A percentile compares a stretch with the other conserved stretches of the same genome.
phyloP scores from a whole-genome alignment of 768 basidiomycete genomes.

The Inosperma sp. region DNA sequence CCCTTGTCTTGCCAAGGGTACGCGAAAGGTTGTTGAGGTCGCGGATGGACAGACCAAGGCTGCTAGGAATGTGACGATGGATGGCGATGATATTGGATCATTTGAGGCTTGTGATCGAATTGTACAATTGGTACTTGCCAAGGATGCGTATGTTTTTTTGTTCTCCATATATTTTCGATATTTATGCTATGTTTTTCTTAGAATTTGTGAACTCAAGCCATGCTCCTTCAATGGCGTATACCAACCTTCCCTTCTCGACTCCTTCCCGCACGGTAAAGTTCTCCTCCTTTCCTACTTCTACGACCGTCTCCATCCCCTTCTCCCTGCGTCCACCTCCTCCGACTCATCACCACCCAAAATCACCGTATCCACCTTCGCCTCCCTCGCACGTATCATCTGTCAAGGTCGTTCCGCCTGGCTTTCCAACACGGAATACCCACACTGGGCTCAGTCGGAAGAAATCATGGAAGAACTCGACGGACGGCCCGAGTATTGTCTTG shows the following conservation, averaged over 20 bases:
- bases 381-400: constrained; percentile 70
- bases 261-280: constrained; percentile 75
- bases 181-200: constrained; percentile 21
- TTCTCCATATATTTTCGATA: background rate
- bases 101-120: constrained; percentile 85
- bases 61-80: constrained; percentile 73
- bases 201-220: constrained; percentile 85
- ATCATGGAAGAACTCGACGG: constrained; percentile 62
- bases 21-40: constrained; percentile 58
- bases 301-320: constrained; percentile 83
- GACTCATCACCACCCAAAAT: constrained; percentile 22
- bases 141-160: constrained; percentile 70
- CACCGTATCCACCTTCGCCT: constrained; percentile 54
- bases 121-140: constrained; percentile 87
- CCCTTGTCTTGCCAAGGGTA: constrained; percentile 76
- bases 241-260: constrained; percentile 86
- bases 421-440: constrained; percentile 17
- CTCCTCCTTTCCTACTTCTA: constrained; percentile 98
- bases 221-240: constrained; percentile 98
- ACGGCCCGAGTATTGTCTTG: constrained; percentile 92
- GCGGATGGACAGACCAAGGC: constrained; percentile 39
- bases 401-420: constrained; percentile 60
- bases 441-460: constrained; percentile 16
- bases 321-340: constrained; percentile 28
- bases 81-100: constrained; percentile 72